Conservation (phyloP, 306 rosid species). For the Boehmeria nivea region DNA sequence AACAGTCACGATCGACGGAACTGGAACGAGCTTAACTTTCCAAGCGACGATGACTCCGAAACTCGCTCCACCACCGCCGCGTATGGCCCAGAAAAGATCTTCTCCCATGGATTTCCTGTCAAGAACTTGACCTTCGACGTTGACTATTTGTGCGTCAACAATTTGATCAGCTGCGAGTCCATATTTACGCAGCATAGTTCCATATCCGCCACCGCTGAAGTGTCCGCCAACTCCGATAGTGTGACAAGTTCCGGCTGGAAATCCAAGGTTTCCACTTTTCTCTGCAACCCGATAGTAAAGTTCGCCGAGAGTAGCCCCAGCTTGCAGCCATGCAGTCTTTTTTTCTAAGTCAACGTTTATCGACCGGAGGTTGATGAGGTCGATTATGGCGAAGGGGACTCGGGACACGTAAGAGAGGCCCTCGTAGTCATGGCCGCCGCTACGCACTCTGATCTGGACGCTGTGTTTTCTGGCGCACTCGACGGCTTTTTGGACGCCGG, state of each 20-base stretch:
- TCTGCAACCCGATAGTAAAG: slow-evolving; percentile 20
- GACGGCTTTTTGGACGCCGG: slow-evolving; percentile 22
- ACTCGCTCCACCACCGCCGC: slow-evolving; percentile 70
- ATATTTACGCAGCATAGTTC: slow-evolving; percentile 38
- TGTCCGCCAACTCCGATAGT: slow-evolving; percentile 30
- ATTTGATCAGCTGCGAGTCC: slow-evolving; percentile 68
- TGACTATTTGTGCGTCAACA: slow-evolving; percentile 38
- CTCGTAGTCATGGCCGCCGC: slow-evolving; percentile 33
- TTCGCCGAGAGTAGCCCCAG: slow-evolving; percentile 30
- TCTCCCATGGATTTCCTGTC: slow-evolving; percentile 66
- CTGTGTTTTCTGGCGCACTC: slow-evolving; percentile 12
- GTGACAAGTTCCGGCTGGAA: slow-evolving; percentile 35
- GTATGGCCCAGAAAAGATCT: slow-evolving; percentile 63
- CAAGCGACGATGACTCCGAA: slow-evolving; percentile 58
- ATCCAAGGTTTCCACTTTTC: slow-evolving; percentile 22
- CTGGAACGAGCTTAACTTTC: slow-evolving; percentile 54
- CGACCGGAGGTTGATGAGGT: slow-evolving; percentile 19
- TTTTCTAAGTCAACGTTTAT: slow-evolving; percentile 3
- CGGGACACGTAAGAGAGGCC: slow-evolving; percentile 29
- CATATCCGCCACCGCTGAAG: slow-evolving; percentile 23
- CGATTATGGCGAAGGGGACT: slow-evolving; percentile 20
- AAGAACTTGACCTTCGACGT: slow-evolving; percentile 46
- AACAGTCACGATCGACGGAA: slow-evolving; percentile 48
- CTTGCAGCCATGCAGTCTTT: slow-evolving; percentile 6
- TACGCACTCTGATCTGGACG: slow-evolving; percentile 12